Evolutionary conservation across 176 grass and related monocot species (phyloP), one percentile per base, ranked within the genome.

Genomic region (Saccharum spontaneum): DNA sequence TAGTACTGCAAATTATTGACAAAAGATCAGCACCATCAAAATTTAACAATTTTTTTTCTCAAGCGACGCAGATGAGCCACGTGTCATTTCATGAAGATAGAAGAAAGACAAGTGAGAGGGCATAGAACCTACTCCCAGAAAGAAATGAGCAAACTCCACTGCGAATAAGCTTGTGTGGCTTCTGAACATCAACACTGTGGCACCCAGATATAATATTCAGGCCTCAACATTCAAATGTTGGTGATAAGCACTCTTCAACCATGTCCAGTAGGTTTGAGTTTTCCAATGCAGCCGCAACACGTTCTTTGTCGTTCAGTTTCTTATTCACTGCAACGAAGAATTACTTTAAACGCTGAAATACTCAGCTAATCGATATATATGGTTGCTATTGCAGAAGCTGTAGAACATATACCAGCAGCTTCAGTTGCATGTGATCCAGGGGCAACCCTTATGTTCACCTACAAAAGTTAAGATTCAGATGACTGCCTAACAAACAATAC

Each of bases 381-480:
- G 50, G 48, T 44, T 22, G 84, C 2, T 33, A 82, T 63, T 66
- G 43, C 44, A 18, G 22, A 75, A 75, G 6, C 17, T 52, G 44
- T 55, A 31, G n/a, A 49, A 33, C 8, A 83, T 26, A 64, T 91
- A 99, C 93, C 90, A 13, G 91, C 84, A 71, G 86, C 88, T 95
- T 96, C 97, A 59, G 97, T 99, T 86, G 91, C 90, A 89, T 96
- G 97, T 34, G 91, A 91, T 83, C 97, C 97, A 82, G 97, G 93
- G 3, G 93, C 88, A 43, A 99, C 81, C 79, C 90, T 87, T 85
- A 99, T 91, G 54, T 96, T 93, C 55, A 99, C 93, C 93, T 99
- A 31, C 26, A 88, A 37, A 44, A 33, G 38, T 40, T 46, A 86
- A 12, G 78, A 75, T 80, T 67, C 83, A 17, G 70, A 48, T 50